Conservation (phyloP, 345 rosid genomes). For the Syzygium aromaticum region DNA sequence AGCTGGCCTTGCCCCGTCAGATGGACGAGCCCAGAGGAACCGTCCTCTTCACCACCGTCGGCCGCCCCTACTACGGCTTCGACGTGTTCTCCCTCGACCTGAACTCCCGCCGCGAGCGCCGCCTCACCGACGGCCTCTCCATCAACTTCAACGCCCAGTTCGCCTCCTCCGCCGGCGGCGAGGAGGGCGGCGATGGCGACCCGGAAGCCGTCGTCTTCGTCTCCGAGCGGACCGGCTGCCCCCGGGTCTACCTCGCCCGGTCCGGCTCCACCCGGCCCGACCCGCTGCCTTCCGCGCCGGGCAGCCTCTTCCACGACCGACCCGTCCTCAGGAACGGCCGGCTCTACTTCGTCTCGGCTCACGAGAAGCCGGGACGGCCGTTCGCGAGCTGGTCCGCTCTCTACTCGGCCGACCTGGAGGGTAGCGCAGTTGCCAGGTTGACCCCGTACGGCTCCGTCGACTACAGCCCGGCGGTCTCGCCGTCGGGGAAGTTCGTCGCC, state of each 20-base stretch:
- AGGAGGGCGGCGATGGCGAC: slow-evolving; percentile 30
- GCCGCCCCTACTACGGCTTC: slow-evolving; percentile 65
- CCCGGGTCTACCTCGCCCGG: slow-evolving; percentile 32
- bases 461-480: slow-evolving; percentile 66
- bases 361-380: slow-evolving; percentile 45
- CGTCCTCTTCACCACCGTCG: slow-evolving; percentile 57
- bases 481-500: slow-evolving; percentile 44
- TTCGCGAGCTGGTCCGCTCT: slow-evolving; percentile 71
- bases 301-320: slow-evolving; percentile 75
- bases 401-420: slow-evolving; percentile 23
- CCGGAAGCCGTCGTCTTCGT: slow-evolving; percentile 36
- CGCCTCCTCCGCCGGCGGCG: slow-evolving; percentile 58
- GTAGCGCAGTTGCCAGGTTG: slow-evolving; percentile 26
- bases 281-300: slow-evolving; percentile 32
- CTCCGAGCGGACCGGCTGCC: slow-evolving; percentile 58
- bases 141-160: slow-evolving; percentile 79
- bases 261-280: slow-evolving; percentile 28
- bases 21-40: slow-evolving; percentile 42
- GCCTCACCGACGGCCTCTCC: slow-evolving; percentile 68
- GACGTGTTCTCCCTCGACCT: slow-evolving; percentile 48
- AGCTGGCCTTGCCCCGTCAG: background rate
- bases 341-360: slow-evolving; percentile 73
- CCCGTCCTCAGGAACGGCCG: slow-evolving; percentile 35
- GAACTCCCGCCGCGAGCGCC: slow-evolving; percentile 12
- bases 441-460: slow-evolving; percentile 54